Evolutionary conservation across 495 filamentous ascomycete species (phyloP), one percentile per base, ranked within the genome.

Genomic region (Neurospora cerealis): DNA sequence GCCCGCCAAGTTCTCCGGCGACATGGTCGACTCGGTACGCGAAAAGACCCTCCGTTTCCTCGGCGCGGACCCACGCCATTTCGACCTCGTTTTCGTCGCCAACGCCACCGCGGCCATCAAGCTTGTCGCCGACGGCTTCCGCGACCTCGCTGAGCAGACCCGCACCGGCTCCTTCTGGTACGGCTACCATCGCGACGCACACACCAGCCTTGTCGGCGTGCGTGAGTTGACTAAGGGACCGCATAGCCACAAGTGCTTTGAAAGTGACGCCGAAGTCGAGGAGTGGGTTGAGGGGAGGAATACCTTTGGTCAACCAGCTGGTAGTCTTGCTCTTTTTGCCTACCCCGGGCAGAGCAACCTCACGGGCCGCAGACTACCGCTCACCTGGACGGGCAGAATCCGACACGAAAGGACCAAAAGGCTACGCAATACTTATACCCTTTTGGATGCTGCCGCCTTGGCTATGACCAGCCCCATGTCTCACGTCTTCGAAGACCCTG

Each of bases 91-190:
- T 32, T 98, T 98, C 80, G 93, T 95, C 73, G 89, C 93, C 42
- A 98, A 98, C 80, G 92, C 95, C 40, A 97, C 95, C 0, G 95
- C 94, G 2, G 95, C 88, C 15, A 92, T 97, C 73, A 98, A 98
- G 81, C 82, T 93, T 4, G 93, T 94, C 32, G 86, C 85, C 10
- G 91, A 93, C 21, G 85, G 83, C 40, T 91, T 94, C 74, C 81
- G 85, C 9, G 89, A 90, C 73, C 79, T 89, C 70, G 83, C 84
- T 7, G 82, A 85, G 78, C 81, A 81, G 73, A 81, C 79, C 0
- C 80, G 70, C 40, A 78, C 80, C 72, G 78, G 76, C 10, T 81
- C 78, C 9, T 92, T 93, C 76, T 91, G 90, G 85, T 94, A 92
- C 76, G 90, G 91, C 17, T 93, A 93, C 74, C 93, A 95, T 75